These are phyloP conservation scores for Eutreptiella sp. DNA, from an alignment of 208 protist species.

Conservation along the genomic window DNA sequence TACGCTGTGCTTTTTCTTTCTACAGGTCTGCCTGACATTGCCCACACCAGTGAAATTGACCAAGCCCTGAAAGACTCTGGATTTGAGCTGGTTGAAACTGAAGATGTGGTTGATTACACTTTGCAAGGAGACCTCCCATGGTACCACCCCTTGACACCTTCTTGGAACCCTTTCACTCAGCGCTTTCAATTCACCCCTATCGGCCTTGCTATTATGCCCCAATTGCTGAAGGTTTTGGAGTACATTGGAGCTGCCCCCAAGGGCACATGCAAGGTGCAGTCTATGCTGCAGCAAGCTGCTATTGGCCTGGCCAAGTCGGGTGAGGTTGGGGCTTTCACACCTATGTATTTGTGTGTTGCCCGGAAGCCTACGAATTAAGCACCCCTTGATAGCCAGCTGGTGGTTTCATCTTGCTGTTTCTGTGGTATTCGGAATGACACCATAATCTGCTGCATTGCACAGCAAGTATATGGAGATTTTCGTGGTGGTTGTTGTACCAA, in stretches of 20 bases:
- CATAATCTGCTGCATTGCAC: too few species aligned
- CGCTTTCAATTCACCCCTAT: constrained; percentile 65
- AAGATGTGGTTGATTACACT: constrained; percentile 59
- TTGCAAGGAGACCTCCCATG: constrained; percentile 70
- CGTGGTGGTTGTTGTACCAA: too few species aligned
- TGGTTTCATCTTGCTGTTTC: too few species aligned
- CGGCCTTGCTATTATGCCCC: constrained; percentile 64
- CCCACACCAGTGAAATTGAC: constrained; percentile 58
- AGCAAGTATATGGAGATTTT: too few species aligned
- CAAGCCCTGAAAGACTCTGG: constrained; percentile 76
- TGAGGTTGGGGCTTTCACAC: constrained; percentile 80
- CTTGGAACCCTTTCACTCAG: constrained; percentile 56
- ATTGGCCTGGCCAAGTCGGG: constrained; percentile 76
- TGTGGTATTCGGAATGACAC: too few species aligned
- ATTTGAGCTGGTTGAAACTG: constrained; percentile 75
- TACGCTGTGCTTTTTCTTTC: constrained; percentile 19
- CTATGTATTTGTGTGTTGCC: constrained; percentile 72
- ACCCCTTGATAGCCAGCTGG: too few species aligned
- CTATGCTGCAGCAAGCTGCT: constrained; percentile 79
- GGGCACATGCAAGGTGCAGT: constrained; percentile 64
- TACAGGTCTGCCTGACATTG: constrained; percentile 47
- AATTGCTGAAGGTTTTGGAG: constrained; percentile 70
- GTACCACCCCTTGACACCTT: constrained; percentile 71
- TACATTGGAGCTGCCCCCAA: constrained; percentile 54
- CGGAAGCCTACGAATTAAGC: too few species aligned